Percentiles rank a stretch among this genome's conserved stretches.
These are phyloP conservation scores for Funneliformis caledonium DNA, from an alignment of 371 early-diverging fungal genomes.

Conservation along the genomic window DNA sequence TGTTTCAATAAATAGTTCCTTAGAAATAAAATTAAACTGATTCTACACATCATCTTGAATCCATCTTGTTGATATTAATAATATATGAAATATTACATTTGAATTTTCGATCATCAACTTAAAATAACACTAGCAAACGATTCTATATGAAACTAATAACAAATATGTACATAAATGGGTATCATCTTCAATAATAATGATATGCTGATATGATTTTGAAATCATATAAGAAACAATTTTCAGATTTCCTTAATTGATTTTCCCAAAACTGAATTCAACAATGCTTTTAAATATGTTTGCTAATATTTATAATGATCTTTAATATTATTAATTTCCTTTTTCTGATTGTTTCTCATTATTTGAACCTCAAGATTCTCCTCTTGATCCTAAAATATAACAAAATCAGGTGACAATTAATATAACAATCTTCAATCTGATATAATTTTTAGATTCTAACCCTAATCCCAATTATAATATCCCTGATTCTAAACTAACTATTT, in stretches of 20 bases:
- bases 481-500: too few relatives aligned
- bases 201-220: neutral
- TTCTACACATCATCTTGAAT: neutral
- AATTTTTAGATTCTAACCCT: too few relatives aligned
- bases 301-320: neutral
- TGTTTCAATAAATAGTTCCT: neutral
- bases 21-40: neutral
- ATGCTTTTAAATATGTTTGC: neutral
- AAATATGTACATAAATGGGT: too few relatives aligned
- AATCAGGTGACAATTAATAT: neutral
- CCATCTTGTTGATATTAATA: too few relatives aligned
- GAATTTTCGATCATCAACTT: too few relatives aligned
- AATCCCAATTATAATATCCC: too few relatives aligned
- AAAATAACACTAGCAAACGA: too few relatives aligned
- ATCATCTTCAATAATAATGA: neutral
- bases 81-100: too few relatives aligned
- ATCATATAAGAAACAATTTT: neutral
- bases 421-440: too few relatives aligned
- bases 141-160: too few relatives aligned
- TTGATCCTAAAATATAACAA: neutral
- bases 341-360: too few relatives aligned
- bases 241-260: neutral
- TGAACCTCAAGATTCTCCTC: neutral
- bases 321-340: neutral
- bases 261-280: neutral